Base-by-base conservation (phyloP, 2,329 filamentous ascomycete genomes). In the Aspergillus tubingensis region DNA sequence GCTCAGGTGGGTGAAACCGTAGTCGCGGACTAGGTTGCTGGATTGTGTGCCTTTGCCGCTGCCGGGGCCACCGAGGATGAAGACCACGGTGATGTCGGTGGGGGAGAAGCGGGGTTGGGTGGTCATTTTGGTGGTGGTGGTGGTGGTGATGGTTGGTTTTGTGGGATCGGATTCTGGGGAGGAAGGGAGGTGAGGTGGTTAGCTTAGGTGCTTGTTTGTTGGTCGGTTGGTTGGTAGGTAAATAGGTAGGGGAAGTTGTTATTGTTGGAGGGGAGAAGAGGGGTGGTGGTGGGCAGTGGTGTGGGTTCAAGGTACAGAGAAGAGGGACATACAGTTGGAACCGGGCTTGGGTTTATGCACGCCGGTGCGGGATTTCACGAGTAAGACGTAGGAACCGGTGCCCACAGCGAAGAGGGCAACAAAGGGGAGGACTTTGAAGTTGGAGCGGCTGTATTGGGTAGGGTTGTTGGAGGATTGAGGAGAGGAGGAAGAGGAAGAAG, bases 31-130 rank as follows among this genome's bases (percentile, higher is more conserved):
- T 36, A 99, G 88, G 66, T 91, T 91, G 67, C 87, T 86, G 82
- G 94, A 98, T 79, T 99, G 94, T 2, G 95, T 99, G 70, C 95
- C 95, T 78, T 99, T 99, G 71, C 95, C 95, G 65, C 93, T 91
- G 66, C 95, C 95, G 13, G 95, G 95, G 2, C 95, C 95, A 76
- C 94, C 94, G 63, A 99, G 92, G 64, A 98, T 92, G 82, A 96
- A 98, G 77, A 99, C 82, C 61, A 98, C 93, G n/a, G 92, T 95
- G 32, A 96, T 91, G 61, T 92, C 83, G 87, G 86, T 72, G 53
- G 89, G 80, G 60, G 86, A 88, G 84, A 96, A 97, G 72, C 90
- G 86, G 4, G 93, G 89, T 36, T 36, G 30, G 57, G 81, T 79
- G 48, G 77, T 62, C 72, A 73, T 74, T 64, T 57, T 68, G 60